Percentiles rank a stretch among this genome's conserved stretches.
Evolutionary conservation across 2,329 filamentous ascomycete genomes (phyloP).

Genomic region (Aspergillus thermomutatus): DNA sequence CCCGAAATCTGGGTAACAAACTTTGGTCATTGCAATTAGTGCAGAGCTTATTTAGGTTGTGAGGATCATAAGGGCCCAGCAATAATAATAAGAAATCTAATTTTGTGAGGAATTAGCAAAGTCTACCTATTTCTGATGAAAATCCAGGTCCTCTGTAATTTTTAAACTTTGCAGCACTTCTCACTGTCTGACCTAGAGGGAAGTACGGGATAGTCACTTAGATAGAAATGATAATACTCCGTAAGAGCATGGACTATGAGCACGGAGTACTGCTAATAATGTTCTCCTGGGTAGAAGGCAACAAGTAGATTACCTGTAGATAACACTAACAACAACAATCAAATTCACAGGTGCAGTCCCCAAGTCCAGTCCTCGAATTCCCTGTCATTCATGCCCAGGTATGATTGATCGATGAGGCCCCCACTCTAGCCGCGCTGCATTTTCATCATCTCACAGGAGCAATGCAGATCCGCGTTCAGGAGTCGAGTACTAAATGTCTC

Average conservation of each 20-base stretch:
- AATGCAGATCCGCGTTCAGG: background rate
- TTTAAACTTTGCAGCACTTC: background rate
- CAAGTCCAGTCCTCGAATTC: too few species aligned
- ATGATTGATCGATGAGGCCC: background rate
- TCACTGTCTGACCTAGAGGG: background rate
- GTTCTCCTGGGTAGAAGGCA: background rate
- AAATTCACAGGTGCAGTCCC: background rate
- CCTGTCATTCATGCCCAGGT: background rate
- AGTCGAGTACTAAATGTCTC: background rate
- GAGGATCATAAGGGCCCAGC: background rate
- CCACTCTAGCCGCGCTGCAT: conserved; percentile 4
- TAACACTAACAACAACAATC: background rate
- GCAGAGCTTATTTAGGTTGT: background rate
- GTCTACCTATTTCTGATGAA: background rate
- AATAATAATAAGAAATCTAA: background rate
- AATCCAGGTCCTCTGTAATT: background rate
- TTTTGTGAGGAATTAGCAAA: background rate
- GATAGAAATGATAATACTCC: background rate
- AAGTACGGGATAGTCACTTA: background rate
- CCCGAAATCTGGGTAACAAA: background rate
- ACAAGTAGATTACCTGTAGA: background rate
- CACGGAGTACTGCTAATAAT: background rate
- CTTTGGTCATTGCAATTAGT: background rate
- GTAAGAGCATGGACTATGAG: too few species aligned
- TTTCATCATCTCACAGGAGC: conserved; percentile 5